Evolutionary conservation across 1,284 basidiomycete genomes (phyloP).

Genomic region (Trichosporon sp.): DNA sequence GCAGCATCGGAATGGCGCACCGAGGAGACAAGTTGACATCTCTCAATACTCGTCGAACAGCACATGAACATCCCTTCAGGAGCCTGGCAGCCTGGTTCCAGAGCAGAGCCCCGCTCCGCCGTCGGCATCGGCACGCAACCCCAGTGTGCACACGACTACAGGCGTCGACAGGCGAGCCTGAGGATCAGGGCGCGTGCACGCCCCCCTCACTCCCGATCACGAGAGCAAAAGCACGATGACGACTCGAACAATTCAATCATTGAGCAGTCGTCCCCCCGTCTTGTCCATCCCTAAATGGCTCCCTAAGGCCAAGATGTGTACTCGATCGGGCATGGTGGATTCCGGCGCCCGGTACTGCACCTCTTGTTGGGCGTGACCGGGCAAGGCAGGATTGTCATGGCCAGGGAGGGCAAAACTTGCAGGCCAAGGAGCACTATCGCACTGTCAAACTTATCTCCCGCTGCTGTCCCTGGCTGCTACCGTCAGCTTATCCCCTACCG

Average conservation of each 20-base stretch:
- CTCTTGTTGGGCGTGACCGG: neutral
- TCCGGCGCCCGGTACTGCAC: neutral
- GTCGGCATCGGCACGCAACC: too few species aligned
- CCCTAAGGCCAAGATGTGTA: neutral
- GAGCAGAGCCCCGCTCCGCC: too few species aligned
- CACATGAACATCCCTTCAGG: too few species aligned
- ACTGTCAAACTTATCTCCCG: conserved; percentile 2
- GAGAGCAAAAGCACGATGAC: neutral
- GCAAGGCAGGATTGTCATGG: too few species aligned
- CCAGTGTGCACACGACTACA: too few species aligned
- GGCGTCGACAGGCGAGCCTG: too few species aligned
- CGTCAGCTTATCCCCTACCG: neutral
- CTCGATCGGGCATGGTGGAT: neutral
- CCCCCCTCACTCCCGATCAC: neutral
- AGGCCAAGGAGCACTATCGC: neutral
- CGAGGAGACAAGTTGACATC: too few species aligned
- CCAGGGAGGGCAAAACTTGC: neutral
- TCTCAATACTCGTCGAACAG: too few species aligned
- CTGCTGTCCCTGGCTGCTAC: neutral
- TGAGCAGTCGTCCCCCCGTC: neutral
- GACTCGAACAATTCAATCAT: neutral
- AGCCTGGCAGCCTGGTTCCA: too few species aligned
- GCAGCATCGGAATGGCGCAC: too few species aligned
- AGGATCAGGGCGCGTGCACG: too few species aligned
- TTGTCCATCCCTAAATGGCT: too few species aligned